Conservation (phyloP, 805 yeast genomes). For the Grigorovia humatica region DNA sequence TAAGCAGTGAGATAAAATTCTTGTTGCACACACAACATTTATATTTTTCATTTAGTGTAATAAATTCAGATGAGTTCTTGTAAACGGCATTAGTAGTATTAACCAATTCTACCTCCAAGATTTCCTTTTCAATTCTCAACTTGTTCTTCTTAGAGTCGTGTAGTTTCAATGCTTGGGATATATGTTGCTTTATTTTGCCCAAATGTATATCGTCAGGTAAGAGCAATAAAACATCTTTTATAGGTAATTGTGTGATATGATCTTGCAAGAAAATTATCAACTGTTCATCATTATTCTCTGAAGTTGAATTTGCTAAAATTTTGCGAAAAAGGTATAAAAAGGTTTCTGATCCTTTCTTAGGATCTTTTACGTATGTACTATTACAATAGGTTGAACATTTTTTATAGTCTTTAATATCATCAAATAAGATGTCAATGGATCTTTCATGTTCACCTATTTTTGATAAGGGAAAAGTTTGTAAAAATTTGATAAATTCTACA, state of each 20-base stretch:
- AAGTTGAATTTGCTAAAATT: constrained; percentile 10
- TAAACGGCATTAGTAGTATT: constrained; percentile 37
- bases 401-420: constrained; percentile 44
- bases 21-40: constrained; percentile 54
- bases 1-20: constrained; percentile 10
- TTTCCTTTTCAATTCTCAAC: constrained; percentile 35
- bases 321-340: constrained; percentile 32
- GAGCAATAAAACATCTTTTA: constrained; percentile 31
- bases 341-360: constrained; percentile 32
- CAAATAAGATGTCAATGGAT: constrained; percentile 51
- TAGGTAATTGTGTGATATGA: constrained; percentile 14
- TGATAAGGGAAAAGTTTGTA: constrained; percentile 46
- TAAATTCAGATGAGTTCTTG: constrained; percentile 29
- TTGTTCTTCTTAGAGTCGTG: constrained; percentile 33
- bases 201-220: constrained; percentile 46
- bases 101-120: constrained; percentile 45
- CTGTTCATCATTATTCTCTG: background rate
- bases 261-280: constrained; percentile 17
- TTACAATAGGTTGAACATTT: constrained; percentile 56
- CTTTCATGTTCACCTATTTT: constrained; percentile 51
- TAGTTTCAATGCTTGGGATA: constrained; percentile 36
- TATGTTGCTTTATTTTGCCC: constrained; percentile 31
- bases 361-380: constrained; percentile 32
- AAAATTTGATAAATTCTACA: constrained; percentile 6
- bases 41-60: constrained; percentile 33